Conservation (phyloP, 2,329 filamentous ascomycete species). For the Juglanconis juglandina region DNA sequence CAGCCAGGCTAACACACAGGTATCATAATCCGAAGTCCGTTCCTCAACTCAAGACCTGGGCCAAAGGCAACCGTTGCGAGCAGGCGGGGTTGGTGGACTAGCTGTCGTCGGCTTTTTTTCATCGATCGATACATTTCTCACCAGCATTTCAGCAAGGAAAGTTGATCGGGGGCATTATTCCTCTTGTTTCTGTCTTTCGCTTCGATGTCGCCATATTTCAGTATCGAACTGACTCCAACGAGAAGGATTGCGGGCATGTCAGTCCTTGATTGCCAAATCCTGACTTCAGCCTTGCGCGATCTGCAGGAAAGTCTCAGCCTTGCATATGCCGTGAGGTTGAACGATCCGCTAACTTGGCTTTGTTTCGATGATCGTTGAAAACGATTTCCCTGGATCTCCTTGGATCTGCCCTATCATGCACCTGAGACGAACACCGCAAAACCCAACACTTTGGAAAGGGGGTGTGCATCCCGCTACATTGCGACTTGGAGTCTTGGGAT, state of each 20-base stretch:
- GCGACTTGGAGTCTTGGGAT: background rate
- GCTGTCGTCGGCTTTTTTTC: too few species aligned
- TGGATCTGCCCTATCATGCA: background rate
- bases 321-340: conserved; percentile 10
- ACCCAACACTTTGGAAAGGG: background rate
- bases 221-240: background rate
- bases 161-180: too few species aligned
- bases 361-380: background rate
- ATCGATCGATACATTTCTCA: too few species aligned
- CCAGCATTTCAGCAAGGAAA: too few species aligned
- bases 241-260: too few species aligned
- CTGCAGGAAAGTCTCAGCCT: conserved; percentile 9
- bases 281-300: background rate
- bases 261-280: background rate
- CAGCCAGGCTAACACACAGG: too few species aligned
- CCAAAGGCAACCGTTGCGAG: too few species aligned
- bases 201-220: background rate
- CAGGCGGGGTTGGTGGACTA: too few species aligned
- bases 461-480: background rate
- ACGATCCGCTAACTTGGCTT: background rate
- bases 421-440: conserved; percentile 14
- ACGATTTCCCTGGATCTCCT: background rate
- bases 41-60: too few species aligned
- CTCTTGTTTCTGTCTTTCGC: too few species aligned
- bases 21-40: too few species aligned